Evolutionary conservation across 805 yeast genomes (phyloP).

Genomic region (Blastobotrys attinorum): DNA sequence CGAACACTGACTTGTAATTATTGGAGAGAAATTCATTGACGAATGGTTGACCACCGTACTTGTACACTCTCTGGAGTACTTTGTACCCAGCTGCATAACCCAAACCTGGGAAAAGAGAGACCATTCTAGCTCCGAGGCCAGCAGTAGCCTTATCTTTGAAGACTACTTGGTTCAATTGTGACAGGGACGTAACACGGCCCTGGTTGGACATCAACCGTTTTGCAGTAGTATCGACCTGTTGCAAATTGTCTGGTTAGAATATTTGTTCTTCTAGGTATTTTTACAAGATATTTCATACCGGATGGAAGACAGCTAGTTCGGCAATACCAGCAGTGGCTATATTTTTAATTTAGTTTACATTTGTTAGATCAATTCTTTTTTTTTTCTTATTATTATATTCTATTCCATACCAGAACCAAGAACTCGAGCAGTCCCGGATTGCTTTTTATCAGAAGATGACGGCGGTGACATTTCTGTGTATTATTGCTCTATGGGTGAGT

Average conservation of each 20-base stretch:
- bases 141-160: constrained; percentile 75
- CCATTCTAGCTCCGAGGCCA: constrained; percentile 58
- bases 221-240: constrained; percentile 84
- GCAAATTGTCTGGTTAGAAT: too few relatives aligned
- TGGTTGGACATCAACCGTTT: constrained; percentile 90
- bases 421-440: constrained; percentile 83
- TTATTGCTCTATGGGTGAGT: not conserved
- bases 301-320: constrained; percentile 96
- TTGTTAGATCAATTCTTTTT: not conserved
- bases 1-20: constrained; percentile 65
- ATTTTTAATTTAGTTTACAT: constrained; percentile 2
- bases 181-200: constrained; percentile 57
- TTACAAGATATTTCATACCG: constrained; percentile 29
- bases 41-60: constrained; percentile 98
- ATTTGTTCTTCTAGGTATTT: not conserved
- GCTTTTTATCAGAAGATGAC: constrained; percentile 50
- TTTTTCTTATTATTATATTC: not conserved
- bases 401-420: constrained; percentile 59
- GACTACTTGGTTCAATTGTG: constrained; percentile 76
- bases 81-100: constrained; percentile 98
- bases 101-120: constrained; percentile 92
- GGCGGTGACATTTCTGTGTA: constrained; percentile 19
- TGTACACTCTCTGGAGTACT: constrained; percentile 93
- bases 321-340: constrained; percentile 93
- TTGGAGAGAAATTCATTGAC: constrained; percentile 85